Evolutionary conservation across 495 filamentous ascomycete species (phyloP).

Genomic region (Pyrenopolyporus hunteri): DNA sequence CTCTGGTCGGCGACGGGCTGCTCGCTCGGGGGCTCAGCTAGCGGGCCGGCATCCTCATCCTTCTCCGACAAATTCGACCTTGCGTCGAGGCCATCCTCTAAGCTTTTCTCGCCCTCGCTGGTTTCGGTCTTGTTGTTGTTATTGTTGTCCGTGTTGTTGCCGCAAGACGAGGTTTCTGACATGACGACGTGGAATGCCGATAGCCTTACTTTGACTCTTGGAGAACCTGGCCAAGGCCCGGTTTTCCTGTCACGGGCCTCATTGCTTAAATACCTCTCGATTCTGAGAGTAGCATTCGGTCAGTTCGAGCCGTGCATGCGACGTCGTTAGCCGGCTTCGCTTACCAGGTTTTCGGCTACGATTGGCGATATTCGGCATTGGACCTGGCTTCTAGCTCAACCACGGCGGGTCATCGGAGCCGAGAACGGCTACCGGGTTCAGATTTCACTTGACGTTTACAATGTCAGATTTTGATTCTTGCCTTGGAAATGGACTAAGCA

Average conservation of each 20-base stretch:
- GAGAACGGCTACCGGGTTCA: slow-evolving; percentile 20
- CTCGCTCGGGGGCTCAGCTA: slow-evolving; percentile 35
- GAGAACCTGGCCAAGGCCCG: background rate
- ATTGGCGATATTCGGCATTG: slow-evolving; percentile 1
- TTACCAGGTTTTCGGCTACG: slow-evolving; percentile 7
- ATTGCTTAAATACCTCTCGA: slow-evolving; percentile 6
- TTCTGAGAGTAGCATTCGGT: background rate
- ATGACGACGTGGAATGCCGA: slow-evolving; percentile 4
- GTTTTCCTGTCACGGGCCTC: background rate
- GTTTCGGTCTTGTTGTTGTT: slow-evolving; percentile 6
- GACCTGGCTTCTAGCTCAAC: background rate
- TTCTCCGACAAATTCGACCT: slow-evolving; percentile 5
- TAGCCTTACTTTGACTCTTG: background rate
- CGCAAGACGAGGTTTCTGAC: slow-evolving; percentile 26
- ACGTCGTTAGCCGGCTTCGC: slow-evolving; percentile 28
- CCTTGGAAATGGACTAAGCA: no score
- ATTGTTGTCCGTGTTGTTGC: slow-evolving; percentile 2
- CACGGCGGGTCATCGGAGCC: slow-evolving; percentile 21
- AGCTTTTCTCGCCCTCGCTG: background rate
- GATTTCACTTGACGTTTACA: no score
- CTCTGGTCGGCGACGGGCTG: slow-evolving; percentile 6
- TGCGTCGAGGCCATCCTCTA: slow-evolving; percentile 22
- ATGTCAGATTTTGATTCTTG: no score
- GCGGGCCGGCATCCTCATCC: background rate
- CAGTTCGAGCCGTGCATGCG: slow-evolving; percentile 1